A percentile compares a stretch with the other conserved stretches of the same genome.
These are phyloP conservation scores for Naegleria lovaniensis DNA, from an alignment of 208 protist genomes.

Conservation along the genomic window DNA sequence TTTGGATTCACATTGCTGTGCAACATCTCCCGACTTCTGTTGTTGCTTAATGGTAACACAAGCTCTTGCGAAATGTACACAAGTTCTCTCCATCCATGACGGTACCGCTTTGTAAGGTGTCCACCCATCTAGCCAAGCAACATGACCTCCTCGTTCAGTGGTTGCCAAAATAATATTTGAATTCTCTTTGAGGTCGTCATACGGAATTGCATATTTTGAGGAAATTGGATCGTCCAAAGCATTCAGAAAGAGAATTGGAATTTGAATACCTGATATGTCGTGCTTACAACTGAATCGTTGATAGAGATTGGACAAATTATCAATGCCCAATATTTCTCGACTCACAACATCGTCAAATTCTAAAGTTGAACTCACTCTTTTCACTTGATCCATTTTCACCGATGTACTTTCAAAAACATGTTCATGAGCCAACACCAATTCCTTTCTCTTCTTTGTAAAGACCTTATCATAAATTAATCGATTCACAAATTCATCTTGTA, in stretches of 20 bases:
- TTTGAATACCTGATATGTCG: not conserved
- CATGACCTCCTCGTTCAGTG: not conserved
- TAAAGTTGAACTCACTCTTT: too few species aligned
- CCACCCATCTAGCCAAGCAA: conserved; percentile 10
- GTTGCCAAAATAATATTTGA: not conserved
- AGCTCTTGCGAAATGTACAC: not conserved
- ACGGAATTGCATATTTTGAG: not conserved
- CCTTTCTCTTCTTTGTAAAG: conserved; percentile 23
- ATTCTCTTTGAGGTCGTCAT: not conserved
- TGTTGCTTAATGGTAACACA: not conserved
- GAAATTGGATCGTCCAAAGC: conserved; percentile 9
- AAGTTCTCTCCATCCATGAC: conserved; percentile 20
- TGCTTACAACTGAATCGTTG: not conserved
- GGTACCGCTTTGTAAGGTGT: not conserved
- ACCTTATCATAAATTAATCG: conserved; percentile 9
- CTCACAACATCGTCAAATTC: not conserved
- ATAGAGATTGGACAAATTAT: not conserved
- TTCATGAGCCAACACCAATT: not conserved
- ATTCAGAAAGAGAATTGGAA: not conserved
- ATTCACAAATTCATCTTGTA: not conserved
- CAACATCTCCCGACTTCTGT: too few species aligned
- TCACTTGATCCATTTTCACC: not conserved
- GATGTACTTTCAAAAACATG: not conserved
- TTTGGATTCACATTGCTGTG: too few species aligned
- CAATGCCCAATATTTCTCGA: not conserved